Percentiles rank a stretch among this genome's conserved stretches.
Evolutionary conservation across 179 eudicot genomes (phyloP).

Genomic region (Amaranthus tricolor): DNA sequence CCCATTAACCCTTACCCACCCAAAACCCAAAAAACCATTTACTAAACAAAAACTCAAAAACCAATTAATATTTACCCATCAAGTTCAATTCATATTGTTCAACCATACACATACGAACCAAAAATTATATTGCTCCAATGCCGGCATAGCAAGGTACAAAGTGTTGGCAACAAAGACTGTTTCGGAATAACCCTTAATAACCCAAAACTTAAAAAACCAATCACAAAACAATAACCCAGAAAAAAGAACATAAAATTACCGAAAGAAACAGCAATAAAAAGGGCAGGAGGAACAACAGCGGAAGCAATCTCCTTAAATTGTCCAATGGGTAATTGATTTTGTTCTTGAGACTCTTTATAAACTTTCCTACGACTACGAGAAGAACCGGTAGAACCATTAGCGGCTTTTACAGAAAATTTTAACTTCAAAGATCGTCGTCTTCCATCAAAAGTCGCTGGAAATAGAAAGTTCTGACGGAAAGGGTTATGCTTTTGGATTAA

Average conservation of each 20-base stretch:
- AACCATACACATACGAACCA: too few relatives aligned
- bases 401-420: conserved; percentile 40
- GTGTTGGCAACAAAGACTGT: neutral
- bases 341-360: conserved; percentile 56
- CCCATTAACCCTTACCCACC: too few relatives aligned
- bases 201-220: neutral
- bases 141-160: too few relatives aligned
- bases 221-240: neutral
- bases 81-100: too few relatives aligned
- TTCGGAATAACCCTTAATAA: neutral
- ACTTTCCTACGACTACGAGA: conserved; percentile 53
- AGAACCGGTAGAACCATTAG: conserved; percentile 29
- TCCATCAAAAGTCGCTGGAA: conserved; percentile 13
- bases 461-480: conserved; percentile 21
- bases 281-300: conserved; percentile 53
- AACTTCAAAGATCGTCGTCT: conserved; percentile 25
- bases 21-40: too few relatives aligned
- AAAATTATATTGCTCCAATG: too few relatives aligned
- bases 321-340: conserved; percentile 28
- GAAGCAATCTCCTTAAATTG: conserved; percentile 55
- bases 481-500: conserved; percentile 1
- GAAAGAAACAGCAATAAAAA: conserved; percentile 52
- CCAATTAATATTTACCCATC: too few relatives aligned
- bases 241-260: conserved; percentile 43
- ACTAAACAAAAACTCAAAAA: too few relatives aligned